These are phyloP conservation scores for Aspergillus steynii DNA, from an alignment of 495 filamentous ascomycete species.

Conservation along the genomic window DNA sequence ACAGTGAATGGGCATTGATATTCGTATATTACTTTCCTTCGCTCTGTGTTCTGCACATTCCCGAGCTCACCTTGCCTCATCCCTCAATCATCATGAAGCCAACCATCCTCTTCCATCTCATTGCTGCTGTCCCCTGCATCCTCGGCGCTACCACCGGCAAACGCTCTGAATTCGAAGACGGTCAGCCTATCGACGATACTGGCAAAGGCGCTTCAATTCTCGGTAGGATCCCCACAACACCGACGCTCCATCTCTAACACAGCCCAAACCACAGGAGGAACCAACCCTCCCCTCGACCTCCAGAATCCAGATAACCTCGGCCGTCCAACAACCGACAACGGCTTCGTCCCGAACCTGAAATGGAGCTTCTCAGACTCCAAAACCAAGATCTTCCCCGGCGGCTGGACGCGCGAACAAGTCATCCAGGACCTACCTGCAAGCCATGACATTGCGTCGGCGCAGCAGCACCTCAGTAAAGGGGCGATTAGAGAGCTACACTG, in stretches of 20 bases:
- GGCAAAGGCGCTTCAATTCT: constrained; percentile 34
- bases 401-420: constrained; percentile 66
- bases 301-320: constrained; percentile 63
- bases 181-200: constrained; percentile 53
- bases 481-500: constrained; percentile 65
- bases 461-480: constrained; percentile 64
- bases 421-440: constrained; percentile 58
- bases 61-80: no score
- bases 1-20: no score
- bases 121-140: constrained; percentile 20
- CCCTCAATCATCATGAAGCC: constrained; percentile 16
- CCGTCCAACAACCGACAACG: constrained; percentile 56
- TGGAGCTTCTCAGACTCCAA: constrained; percentile 67
- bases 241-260: neutral
- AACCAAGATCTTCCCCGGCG: constrained; percentile 58
- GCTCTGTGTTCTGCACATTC: no score
- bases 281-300: constrained; percentile 43
- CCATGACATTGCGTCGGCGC: constrained; percentile 61
- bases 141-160: constrained; percentile 29
- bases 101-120: constrained; percentile 14
- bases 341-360: constrained; percentile 60
- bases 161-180: constrained; percentile 42
- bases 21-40: no score
- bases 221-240: neutral
- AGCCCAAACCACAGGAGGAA: constrained; percentile 29